These are phyloP conservation scores for Hygrocybe coccinea DNA, from an alignment of 768 basidiomycete species.

Conservation along the genomic window DNA sequence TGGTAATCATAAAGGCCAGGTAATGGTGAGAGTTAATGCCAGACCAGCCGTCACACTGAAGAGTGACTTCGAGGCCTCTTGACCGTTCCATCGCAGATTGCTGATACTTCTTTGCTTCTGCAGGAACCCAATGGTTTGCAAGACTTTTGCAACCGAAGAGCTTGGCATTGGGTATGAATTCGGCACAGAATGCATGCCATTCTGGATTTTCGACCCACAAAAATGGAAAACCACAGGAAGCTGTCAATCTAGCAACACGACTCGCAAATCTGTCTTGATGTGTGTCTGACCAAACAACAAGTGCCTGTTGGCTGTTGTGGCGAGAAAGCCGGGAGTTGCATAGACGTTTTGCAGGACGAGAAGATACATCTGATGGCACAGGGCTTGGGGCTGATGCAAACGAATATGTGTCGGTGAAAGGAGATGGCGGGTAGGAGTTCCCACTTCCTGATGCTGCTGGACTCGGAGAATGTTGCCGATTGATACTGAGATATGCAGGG, in stretches of 20 bases:
- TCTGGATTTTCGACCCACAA: conserved; percentile 37
- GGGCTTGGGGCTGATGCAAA: too few species aligned
- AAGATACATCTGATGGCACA: too few species aligned
- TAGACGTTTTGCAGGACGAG: too few species aligned
- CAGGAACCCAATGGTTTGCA: conserved; percentile 22
- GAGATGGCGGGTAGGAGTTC: too few species aligned
- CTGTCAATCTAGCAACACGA: conserved; percentile 23
- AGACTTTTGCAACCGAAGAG: conserved; percentile 22
- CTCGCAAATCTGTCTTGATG: too few species aligned
- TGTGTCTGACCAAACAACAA: too few species aligned
- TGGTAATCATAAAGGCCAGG: conserved; percentile 32
- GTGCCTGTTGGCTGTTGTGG: too few species aligned
- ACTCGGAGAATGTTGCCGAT: too few species aligned
- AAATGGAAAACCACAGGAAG: conserved; percentile 30
- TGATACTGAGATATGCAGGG: too few species aligned
- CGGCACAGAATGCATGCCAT: conserved; percentile 25
- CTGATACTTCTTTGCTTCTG: conserved; percentile 8
- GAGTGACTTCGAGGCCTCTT: conserved; percentile 9
- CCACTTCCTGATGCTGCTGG: too few species aligned
- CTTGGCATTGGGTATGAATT: conserved; percentile 29
- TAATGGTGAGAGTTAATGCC: conserved; percentile 23
- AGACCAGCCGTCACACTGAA: conserved; percentile 27
- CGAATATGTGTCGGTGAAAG: too few species aligned
- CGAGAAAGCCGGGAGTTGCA: too few species aligned
- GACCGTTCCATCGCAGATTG: background rate